Conservation (phyloP, 805 yeast genomes). For the Sugiyamaella marilandica region DNA sequence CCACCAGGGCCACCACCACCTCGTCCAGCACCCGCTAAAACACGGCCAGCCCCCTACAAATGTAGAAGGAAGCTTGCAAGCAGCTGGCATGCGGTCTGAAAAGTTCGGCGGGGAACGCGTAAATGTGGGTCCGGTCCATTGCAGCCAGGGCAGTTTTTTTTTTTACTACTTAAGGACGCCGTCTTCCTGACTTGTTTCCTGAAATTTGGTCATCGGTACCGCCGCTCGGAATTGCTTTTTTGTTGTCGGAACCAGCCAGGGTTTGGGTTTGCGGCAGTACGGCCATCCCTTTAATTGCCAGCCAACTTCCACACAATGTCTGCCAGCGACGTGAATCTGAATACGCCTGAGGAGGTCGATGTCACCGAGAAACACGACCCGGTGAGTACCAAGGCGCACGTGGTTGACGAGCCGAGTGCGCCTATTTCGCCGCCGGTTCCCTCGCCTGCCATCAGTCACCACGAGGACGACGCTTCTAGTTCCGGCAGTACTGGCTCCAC, state of each 20-base stretch:
- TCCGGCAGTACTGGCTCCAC: no score
- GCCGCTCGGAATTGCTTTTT: conserved; percentile 4
- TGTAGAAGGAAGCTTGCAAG: not conserved
- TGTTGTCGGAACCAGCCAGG: not conserved
- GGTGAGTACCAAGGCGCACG: not conserved
- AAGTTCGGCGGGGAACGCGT: not conserved
- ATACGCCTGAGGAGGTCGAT: conserved; percentile 2
- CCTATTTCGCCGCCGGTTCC: conserved; percentile 21
- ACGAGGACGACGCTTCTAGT: not conserved
- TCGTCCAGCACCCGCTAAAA: no score
- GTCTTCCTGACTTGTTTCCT: conserved; percentile 2
- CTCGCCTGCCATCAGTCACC: conserved; percentile 10
- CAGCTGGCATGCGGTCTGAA: not conserved
- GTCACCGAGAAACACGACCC: not conserved
- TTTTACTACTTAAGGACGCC: conserved; percentile 4
- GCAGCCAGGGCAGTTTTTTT: not conserved
- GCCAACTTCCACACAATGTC: not conserved
- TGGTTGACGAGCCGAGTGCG: conserved; percentile 4
- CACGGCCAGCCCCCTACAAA: not conserved
- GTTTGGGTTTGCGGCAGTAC: conserved; percentile 2
- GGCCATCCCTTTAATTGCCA: not conserved
- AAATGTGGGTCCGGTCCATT: not conserved
- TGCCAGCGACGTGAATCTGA: conserved; percentile 3
- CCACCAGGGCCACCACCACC: no score
- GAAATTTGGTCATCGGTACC: conserved; percentile 1